Evolutionary conservation across 768 basidiomycete species (phyloP).

Genomic region (Podaxis sp.): DNA sequence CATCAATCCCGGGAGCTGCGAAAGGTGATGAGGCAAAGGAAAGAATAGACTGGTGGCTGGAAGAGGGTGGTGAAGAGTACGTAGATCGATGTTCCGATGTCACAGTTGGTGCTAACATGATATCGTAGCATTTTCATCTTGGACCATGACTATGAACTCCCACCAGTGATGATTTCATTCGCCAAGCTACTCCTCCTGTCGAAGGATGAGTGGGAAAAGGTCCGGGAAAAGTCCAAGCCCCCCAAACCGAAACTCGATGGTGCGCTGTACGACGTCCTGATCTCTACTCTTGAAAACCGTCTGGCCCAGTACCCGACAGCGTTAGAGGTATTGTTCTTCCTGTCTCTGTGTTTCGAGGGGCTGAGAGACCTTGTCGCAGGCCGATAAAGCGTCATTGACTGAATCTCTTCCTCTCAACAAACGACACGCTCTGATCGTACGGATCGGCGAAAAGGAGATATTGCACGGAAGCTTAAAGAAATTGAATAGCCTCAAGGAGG

Average conservation of each 20-base stretch:
- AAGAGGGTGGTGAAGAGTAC: constrained; percentile 88
- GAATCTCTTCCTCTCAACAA: constrained; percentile 42
- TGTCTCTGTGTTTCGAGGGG: constrained; percentile 5
- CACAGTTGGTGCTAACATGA: background rate
- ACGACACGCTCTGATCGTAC: constrained; percentile 66
- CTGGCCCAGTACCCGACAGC: constrained; percentile 56
- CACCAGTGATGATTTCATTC: constrained; percentile 61
- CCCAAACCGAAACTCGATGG: constrained; percentile 69
- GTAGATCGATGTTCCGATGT: constrained; percentile 21
- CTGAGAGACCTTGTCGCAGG: constrained; percentile 16
- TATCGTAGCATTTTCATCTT: constrained; percentile 53
- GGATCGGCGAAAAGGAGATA: constrained; percentile 80
- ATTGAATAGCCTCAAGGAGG: constrained; percentile 17
- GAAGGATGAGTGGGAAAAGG: constrained; percentile 58
- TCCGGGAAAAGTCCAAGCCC: constrained; percentile 60
- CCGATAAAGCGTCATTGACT: constrained; percentile 54
- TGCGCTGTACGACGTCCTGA: constrained; percentile 45
- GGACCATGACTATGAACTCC: constrained; percentile 51
- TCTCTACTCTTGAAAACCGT: constrained; percentile 49
- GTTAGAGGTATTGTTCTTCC: constrained; percentile 48
- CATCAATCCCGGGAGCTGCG: constrained; percentile 17
- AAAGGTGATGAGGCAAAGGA: constrained; percentile 38
- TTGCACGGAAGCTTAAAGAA: constrained; percentile 34
- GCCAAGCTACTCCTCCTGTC: constrained; percentile 60
- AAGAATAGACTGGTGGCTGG: constrained; percentile 92